Evolutionary conservation across 306 rosid genomes (phyloP).

Genomic region (Cotoneaster glaucophyllus): DNA sequence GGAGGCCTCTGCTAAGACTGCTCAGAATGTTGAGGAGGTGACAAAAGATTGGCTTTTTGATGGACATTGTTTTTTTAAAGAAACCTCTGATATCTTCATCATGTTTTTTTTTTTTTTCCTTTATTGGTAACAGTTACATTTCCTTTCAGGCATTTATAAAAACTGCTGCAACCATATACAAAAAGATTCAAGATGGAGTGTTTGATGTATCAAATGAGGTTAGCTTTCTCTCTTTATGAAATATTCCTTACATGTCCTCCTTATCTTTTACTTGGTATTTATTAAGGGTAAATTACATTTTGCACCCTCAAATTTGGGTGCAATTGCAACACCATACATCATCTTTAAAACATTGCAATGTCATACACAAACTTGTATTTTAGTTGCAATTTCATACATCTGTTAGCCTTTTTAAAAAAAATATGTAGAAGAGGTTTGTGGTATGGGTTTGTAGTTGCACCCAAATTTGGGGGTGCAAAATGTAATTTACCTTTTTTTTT

Average conservation of each 20-base stretch:
- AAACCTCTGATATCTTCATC: not conserved
- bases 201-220: conserved; percentile 99
- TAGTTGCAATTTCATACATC: too few species aligned
- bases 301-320: too few species aligned
- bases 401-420: too few species aligned
- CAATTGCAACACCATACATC: too few species aligned
- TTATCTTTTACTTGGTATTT: not conserved
- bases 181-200: conserved; percentile 92
- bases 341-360: too few species aligned
- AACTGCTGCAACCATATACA: conserved; percentile 91
- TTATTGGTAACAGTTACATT: not conserved
- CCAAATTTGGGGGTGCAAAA: too few species aligned
- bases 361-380: too few species aligned
- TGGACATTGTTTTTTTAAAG: not conserved
- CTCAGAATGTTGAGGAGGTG: conserved; percentile 98
- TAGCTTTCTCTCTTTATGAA: conserved; percentile 10
- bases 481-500: too few species aligned
- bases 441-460: too few species aligned
- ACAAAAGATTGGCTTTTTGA: not conserved
- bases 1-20: conserved; percentile 99
- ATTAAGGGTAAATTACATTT: not conserved
- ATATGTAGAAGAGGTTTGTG: too few species aligned
- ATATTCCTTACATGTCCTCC: not conserved
- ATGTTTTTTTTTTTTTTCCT: conserved; percentile 3
- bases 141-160: conserved; percentile 77